Base-by-base conservation (phyloP, 2,329 filamentous ascomycete genomes). In the Cytospora mali region DNA sequence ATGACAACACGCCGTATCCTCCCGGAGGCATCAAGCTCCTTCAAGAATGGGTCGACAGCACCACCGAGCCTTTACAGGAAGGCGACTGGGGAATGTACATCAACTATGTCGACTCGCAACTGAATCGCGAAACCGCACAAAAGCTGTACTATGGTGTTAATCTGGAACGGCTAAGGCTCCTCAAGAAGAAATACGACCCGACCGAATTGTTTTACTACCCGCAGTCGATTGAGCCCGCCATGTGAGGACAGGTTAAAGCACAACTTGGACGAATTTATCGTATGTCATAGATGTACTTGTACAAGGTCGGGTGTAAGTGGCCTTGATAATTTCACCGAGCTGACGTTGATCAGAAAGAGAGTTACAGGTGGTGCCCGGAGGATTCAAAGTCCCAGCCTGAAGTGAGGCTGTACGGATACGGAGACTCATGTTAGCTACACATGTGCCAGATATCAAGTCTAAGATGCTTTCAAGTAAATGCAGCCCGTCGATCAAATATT, bases 131-230 rank as follows among this genome's bases (percentile, higher is more conserved):
- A 16, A 70, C 71, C 5, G 76, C 76, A 0, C 72, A 75, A 59
- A 60, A 35, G 46, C 66, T 70, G 42, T 79, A 79, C 66, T 79
- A 74, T 71, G 77, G 74, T 0, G 18, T 35, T 1, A 74, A 75
- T n/a, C 57, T 79, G 58, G 54, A 65, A 0, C 72, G 68, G 28
- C 58, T 80, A 59, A 71, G 69, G 62, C 58, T 60, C 18, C 69
- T 79, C 55, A 79, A 80, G 71, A 69, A 69, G 11, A 58, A 33
- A 5, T 65, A 75, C n/a, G 75, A 79, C 35, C 75, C 77, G 1
- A 66, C 67, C 0, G 70, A 80, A 46, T 58, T 79, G 14, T 78
- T 79, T 42, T 74, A 77, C 66, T 76, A 77, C 35, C 76, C 77
- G 4, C 77, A 79, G 66, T 75, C 73, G 6, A 65, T 75, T 39